Evolutionary conservation across 805 yeast genomes (phyloP), one percentile per base, ranked within the genome.

Genomic region (Cyberlindnera saturnus): DNA sequence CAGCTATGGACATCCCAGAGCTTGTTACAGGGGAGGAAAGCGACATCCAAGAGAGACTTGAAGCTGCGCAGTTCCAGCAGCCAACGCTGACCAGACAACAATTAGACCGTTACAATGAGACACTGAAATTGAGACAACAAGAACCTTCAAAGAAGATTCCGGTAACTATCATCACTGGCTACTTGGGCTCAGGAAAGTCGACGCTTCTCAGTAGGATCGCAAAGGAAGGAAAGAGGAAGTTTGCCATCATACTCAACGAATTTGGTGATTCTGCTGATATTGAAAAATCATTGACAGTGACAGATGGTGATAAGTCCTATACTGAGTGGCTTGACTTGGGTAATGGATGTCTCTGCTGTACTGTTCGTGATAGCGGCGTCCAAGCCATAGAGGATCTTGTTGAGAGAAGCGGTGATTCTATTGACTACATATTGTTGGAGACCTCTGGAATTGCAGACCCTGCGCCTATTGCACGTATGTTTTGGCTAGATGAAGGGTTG

Each of bases 391-490:
- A 93, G 61, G 77, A 86, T 44, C 74, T 93, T 52, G 81, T 91
- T 47, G 82, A 79, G 28, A 74, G 81, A 41, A 74, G 82, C 29
- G 82, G 81, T 6, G 82, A 78, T 29, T 74, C 74, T 40, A 89
- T 91, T 40, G 99, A 93, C 63, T 85, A 91, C 58, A 89, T 93
- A n/a, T 61, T 93, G 19, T 67, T 93, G 41, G 99, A 93, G 59
- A 93, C 99, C 0, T 88, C 96, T 0, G 99, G 99, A 0, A 74
- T 93, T 14, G 99, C 99, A 0, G 98, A 93, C 59, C 99, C 99
- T 0, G 97, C 90, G 0, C 98, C 98, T 0, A 88, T 93, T 23
- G 96, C 97, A 5, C 78, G 81, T 50, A 91, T 91, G 96, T 93
- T 93, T 64, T 93, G 99, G 99, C 72, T 90, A 28, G 99, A 93